Evolutionary conservation across 2,329 filamentous ascomycete genomes (phyloP), one percentile per base, ranked within the genome.

Genomic region (Colletotrichum higginsianum): DNA sequence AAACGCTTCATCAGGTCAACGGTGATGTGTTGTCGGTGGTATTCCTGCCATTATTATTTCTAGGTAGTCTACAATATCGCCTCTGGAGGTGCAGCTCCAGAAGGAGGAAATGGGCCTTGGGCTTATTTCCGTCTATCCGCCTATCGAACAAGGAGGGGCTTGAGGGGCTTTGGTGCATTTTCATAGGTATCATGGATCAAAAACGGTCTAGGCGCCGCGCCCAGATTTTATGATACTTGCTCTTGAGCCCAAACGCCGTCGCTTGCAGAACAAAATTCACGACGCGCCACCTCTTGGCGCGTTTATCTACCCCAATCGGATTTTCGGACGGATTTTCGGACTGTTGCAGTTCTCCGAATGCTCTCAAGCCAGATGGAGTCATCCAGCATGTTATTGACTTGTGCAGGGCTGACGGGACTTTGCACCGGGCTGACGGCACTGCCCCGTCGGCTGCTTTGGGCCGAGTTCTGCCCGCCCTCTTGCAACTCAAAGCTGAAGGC

Each of bases 341-440:
- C 88, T 64, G 95, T 98, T 76, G 96, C 94, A 83, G 94, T 97
- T 73, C 94, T 89, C 74, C 95, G 88, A 75, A 98, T 95, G 85
- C 94, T 97, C 83, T 97, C 94, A 62, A 96, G 94, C 96, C 96
- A 98, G 18, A 93, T 92, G 21, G 94, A 96, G 78, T 96, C 93
- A 77, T 96, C 94, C 66, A 98, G 87, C 79, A 96, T 93, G 75
- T 95, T 91, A 80, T 95, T 90, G 75, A 97, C 93, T 77, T 95
- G 92, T 58, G 91, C 89, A 61, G 92, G 91, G 77, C 90, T 94
- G 68, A 95, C 91, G 8, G 69, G 69, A 16, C 69, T 71, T 47
- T 95, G 92, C 57, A 91, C 89, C 62, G 92, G 91, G 77, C 90
- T 94, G 67, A 95, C 91, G 6, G 87, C 86, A 80, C 92, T 95